Evolutionary conservation across 139 green algal species (phyloP).

Genomic region (Desmodesmus armatus): DNA sequence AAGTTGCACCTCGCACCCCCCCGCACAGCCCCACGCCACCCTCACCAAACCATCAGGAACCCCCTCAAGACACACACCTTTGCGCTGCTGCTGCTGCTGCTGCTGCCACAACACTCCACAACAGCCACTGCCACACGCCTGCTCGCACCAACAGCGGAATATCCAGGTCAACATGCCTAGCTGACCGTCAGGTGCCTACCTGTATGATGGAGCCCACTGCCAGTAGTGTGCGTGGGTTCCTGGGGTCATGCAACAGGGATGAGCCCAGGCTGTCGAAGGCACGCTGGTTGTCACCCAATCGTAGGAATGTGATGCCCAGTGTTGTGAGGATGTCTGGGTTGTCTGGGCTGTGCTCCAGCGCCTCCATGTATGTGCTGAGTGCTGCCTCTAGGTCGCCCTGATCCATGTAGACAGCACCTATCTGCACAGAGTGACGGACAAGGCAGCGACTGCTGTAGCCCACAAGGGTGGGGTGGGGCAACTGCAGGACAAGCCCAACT

Average conservation of each 20-base stretch:
- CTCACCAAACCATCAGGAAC: too few relatives aligned
- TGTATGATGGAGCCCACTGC: constrained; percentile 83
- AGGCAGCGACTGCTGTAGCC: too few relatives aligned
- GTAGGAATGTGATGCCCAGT: constrained; percentile 81
- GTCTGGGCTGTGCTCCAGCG: constrained; percentile 76
- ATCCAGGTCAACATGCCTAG: background rate
- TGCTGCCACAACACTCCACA: background rate
- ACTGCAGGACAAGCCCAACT: background rate
- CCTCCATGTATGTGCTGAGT: constrained; percentile 57
- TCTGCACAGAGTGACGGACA: background rate
- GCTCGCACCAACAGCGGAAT: too few relatives aligned
- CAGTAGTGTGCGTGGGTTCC: constrained; percentile 80
- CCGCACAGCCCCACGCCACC: too few relatives aligned
- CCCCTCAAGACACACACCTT: too few relatives aligned
- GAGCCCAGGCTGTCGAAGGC: constrained; percentile 80
- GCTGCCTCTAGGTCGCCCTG: constrained; percentile 41
- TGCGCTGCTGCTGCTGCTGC: background rate
- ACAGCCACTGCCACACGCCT: background rate
- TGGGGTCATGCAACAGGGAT: constrained; percentile 74
- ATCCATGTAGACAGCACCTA: constrained; percentile 32
- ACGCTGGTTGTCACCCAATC: constrained; percentile 72
- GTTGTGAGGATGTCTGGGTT: constrained; percentile 83
- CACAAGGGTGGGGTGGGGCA: background rate
- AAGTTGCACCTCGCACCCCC: too few relatives aligned
- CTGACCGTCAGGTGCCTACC: constrained; percentile 44